Conservation (phyloP, 768 basidiomycete species). For the Boletales sp. region DNA sequence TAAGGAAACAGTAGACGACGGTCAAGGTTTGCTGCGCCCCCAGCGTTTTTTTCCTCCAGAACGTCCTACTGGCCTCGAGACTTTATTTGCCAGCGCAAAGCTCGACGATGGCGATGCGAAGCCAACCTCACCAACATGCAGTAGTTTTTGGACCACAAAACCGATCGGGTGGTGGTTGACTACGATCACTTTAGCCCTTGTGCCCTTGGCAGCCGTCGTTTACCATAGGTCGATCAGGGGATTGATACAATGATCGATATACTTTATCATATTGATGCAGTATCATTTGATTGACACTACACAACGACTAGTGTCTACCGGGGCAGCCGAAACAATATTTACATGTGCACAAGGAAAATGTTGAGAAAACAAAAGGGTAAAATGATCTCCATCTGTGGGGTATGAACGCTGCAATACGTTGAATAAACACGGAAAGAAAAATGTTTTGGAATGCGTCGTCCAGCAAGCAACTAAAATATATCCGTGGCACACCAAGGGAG, state of each 20-base stretch:
- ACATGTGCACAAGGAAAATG: neutral
- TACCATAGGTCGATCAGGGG: conserved; percentile 22
- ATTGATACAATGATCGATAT: conserved; percentile 19
- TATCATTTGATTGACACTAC: conserved; percentile 3
- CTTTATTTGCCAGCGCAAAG: conserved; percentile 59
- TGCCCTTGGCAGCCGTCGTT: conserved; percentile 19
- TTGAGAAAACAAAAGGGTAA: conserved; percentile 1
- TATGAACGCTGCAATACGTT: conserved; percentile 20
- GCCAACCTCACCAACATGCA: neutral
- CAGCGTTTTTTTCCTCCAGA: conserved; percentile 79
- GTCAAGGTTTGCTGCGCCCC: conserved; percentile 56
- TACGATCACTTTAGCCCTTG: conserved; percentile 9
- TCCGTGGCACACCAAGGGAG: neutral
- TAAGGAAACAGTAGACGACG: conserved; percentile 25
- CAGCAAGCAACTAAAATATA: conserved; percentile 28
- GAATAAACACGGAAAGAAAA: neutral
- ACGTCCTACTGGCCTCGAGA: conserved; percentile 72
- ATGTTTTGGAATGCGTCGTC: conserved; percentile 21
- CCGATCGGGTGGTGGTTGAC: conserved; percentile 11
- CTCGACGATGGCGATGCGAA: conserved; percentile 42
- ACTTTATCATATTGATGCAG: conserved; percentile 1
- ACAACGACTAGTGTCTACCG: conserved; percentile 6
- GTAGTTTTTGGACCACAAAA: conserved; percentile 1
- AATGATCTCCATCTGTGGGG: conserved; percentile 6
- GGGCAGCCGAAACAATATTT: conserved; percentile 7